Conservation (phyloP, 331 rosid genomes). For the Prunus yedoensis region DNA sequence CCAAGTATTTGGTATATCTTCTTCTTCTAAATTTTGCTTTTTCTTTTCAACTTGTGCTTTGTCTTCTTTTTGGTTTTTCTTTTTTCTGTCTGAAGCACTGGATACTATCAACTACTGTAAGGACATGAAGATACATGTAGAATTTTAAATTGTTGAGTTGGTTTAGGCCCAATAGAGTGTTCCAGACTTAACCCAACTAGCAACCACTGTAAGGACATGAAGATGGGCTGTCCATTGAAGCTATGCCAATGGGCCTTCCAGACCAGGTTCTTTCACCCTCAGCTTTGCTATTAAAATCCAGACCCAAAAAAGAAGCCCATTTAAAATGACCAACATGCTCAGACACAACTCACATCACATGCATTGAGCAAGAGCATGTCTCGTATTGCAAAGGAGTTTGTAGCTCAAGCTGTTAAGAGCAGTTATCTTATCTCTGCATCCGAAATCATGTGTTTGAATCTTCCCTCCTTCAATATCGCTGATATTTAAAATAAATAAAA, state of each 20-base stretch:
- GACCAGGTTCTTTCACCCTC: neutral
- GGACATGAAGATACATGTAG: no score
- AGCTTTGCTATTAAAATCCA: neutral
- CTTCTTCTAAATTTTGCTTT: neutral
- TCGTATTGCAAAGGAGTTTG: no score
- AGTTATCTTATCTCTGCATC: fast-evolving
- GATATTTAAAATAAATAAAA: no score
- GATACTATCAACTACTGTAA: no score
- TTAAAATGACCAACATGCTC: neutral
- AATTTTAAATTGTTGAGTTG: neutral
- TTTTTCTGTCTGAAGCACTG: neutral
- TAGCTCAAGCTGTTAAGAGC: no score
- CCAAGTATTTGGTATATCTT: conserved; percentile 51
- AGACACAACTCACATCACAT: no score
- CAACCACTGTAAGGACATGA: neutral
- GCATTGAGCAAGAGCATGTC: neutral
- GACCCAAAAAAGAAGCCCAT: neutral
- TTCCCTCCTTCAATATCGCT: no score
- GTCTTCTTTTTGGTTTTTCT: neutral
- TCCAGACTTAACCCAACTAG: neutral
- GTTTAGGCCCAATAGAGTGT: neutral
- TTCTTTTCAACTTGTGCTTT: neutral
- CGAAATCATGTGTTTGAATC: no score
- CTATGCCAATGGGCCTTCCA: neutral
- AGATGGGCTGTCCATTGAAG: neutral